Base-by-base conservation (phyloP, 2,329 filamentous ascomycete species). In the Basipetospora chlamydospora region DNA sequence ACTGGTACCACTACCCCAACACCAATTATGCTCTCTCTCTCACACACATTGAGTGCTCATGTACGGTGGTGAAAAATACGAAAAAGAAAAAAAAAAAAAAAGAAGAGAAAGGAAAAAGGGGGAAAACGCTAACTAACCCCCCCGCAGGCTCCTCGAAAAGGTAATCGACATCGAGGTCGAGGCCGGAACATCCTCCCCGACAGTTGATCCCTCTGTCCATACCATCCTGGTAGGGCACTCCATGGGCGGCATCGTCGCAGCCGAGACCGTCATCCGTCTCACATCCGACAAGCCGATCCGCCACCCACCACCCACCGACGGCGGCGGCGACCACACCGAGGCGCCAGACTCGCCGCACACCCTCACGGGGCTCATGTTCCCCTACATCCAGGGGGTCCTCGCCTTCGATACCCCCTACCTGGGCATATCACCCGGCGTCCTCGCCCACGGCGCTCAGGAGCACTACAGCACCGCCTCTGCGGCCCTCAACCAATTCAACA, bases 331-430 rank as follows among this genome's bases (percentile, higher is more conserved):
- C 44, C 12, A 28, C 11, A n/a, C 11, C 5, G 32, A 22, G 8
- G 10, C 26, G 22, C 48, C 49, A 26, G 41, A 39, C 9, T 39
- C 48, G 11, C 40, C 48, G 9, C 42, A 46, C 2, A 41, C 54
- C 15, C 60, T 73, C 41, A 78, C 70, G 48, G 58, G 60, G 22
- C 74, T 93, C 53, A 88, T 95, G 80, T 96, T 96, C 54, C 88
- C 88, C 2, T 88, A 86, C 55, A 76, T 96, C 44, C 81, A 88
- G 57, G 88, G 82, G 45, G 73, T 96, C 18, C 70, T 96, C 33
- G 84, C 87, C 35, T 94, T 95, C 53, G 88, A 96, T 58, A 98
- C 90, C 1, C 90, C 90, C 1, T 98, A 82, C 54, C 69, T 90
- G 2, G 81, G 82, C 39, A 85, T 87, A 44, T 73, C 78, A 16